Evolutionary conservation across 2,329 filamentous ascomycete genomes (phyloP), one percentile per base, ranked within the genome.

Genomic region (Fusarium sacchari): DNA sequence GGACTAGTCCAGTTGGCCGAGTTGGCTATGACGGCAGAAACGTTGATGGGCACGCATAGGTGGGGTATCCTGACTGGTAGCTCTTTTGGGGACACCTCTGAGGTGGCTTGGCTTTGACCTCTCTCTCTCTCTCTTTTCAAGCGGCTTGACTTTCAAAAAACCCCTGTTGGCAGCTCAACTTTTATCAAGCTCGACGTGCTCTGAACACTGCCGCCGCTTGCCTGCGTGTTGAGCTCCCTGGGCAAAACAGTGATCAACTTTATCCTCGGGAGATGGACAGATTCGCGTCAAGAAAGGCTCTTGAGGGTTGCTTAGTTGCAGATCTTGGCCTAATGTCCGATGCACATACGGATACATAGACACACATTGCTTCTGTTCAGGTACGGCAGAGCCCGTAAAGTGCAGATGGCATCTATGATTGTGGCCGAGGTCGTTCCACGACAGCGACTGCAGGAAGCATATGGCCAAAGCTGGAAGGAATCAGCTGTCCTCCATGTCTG

Each of bases 1-100:
- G 71, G 72, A 65, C 72, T 73, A 73, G 66, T 60, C 42, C 49
- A 74, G 62, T 55, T 73, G 62, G 71, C 62, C 42, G 52, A 73
- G 66, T 52, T 67, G 58, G 55, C 69, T 49, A 73, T 63, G 66
- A 73, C 63, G 70, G 70, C 70, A 56, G 49, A 60, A 74, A 63
- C 67, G 71, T 73, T 71, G 71, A 68, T 62, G 70, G 61, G 43
- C 61, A 71, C 60, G 59, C 56, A 74, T 67, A 53, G 67, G 61
- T 74, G 71, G 67, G 50, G 60, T 64, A 69, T 55, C 55, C 36
- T 18, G 57, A 58, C 43, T 46, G 32, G 62, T 66, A 40, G 46
- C 64, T 66, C 55, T 69, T 53, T 44, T 58, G 12, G 32, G 49
- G 36, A 34, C 36, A 64, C 46, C n/a, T n/a, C n/a, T 57, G 26